A percentile compares a stretch with the other conserved stretches of the same genome.
These are phyloP conservation scores for Delphinella strobiligena DNA, from an alignment of 2,329 filamentous ascomycete genomes.

Conservation along the genomic window DNA sequence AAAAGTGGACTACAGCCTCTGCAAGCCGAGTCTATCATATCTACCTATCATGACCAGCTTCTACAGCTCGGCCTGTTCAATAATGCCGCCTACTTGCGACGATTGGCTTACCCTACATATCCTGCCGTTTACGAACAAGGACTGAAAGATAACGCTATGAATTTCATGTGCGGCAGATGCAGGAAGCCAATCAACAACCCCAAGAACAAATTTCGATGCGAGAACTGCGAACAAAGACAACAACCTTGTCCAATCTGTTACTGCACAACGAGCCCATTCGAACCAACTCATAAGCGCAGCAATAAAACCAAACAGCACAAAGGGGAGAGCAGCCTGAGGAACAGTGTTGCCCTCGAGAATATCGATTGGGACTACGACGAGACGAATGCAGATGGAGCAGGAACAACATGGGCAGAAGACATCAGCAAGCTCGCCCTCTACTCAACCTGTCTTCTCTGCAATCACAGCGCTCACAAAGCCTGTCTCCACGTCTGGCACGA, in stretches of 20 bases:
- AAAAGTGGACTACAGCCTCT: slow-evolving; percentile 34
- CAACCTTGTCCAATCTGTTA: slow-evolving; percentile 33
- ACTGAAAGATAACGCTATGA: slow-evolving; percentile 41
- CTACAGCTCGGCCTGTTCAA: slow-evolving; percentile 33
- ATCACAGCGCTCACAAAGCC: slow-evolving; percentile 46
- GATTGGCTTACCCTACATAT: slow-evolving; percentile 42
- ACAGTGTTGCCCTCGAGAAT: slow-evolving; percentile 1
- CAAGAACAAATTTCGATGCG: slow-evolving; percentile 37
- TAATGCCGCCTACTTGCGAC: slow-evolving; percentile 44
- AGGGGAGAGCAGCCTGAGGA: not conserved
- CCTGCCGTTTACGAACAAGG: slow-evolving; percentile 46
- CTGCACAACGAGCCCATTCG: slow-evolving; percentile 30
- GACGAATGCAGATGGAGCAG: not conserved
- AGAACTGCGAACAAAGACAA: slow-evolving; percentile 35
- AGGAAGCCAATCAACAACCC: slow-evolving; percentile 43
- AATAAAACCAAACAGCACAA: slow-evolving; percentile 19
- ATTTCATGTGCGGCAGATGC: slow-evolving; percentile 44
- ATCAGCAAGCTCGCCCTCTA: slow-evolving; percentile 29
- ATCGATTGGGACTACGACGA: not conserved
- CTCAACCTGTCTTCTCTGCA: slow-evolving; percentile 48
- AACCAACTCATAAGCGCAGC: no score
- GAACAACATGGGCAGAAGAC: not conserved
- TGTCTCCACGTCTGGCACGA: slow-evolving; percentile 47
- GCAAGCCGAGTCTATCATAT: slow-evolving; percentile 44
- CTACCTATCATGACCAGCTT: slow-evolving; percentile 46